Evolutionary conservation across 768 basidiomycete genomes (phyloP), one percentile per base, ranked within the genome.

Genomic region (Inosperma sp.): DNA sequence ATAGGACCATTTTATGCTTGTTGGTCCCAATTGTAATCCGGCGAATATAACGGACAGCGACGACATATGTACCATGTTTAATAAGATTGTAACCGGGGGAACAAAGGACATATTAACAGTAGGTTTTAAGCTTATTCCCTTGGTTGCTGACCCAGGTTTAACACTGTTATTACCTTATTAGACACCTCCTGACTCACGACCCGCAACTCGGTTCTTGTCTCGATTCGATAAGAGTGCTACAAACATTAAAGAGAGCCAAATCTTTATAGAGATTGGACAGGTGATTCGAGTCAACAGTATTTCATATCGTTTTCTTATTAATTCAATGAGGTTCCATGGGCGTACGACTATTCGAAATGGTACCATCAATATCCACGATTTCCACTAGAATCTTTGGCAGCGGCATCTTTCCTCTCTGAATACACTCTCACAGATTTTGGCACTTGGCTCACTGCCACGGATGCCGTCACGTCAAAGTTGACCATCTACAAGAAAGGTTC

Each of bases 181-280:
- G 66, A 60, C 53, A 31, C 54, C 73, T 56, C 56, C 69, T 23
- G 55, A 64, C 17, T 53, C 68, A 2, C 69, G 66, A 1, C 63
- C 61, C 4, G 58, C 76, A 3, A 72, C 71, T 12, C 74, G 77
- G 29, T 81, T 81, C 61, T 69, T 81, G n/a, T 78, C 78, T 2
- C 74, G 80, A 2, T 82, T 68, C 53, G 80, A 82, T 56, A 81
- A 80, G 55, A 77, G 77, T 47, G 79, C 80, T 4, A 81, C 79
- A 0, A 80, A 81, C 57, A 79, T 81, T 60, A 81, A 79, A 49
- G 79, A 81, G 53, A 77, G 73, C 25, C 60, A 66, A 37, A 53
- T 81, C 12, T 81, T 80, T 53, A 65, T 70, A 39, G 64, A 59
- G 6, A 78, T 81, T 17, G 78, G 79, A 8, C 78, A 80, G 62